Conservation (phyloP, 805 yeast species). For the Lipomyces chichibuensis region DNA sequence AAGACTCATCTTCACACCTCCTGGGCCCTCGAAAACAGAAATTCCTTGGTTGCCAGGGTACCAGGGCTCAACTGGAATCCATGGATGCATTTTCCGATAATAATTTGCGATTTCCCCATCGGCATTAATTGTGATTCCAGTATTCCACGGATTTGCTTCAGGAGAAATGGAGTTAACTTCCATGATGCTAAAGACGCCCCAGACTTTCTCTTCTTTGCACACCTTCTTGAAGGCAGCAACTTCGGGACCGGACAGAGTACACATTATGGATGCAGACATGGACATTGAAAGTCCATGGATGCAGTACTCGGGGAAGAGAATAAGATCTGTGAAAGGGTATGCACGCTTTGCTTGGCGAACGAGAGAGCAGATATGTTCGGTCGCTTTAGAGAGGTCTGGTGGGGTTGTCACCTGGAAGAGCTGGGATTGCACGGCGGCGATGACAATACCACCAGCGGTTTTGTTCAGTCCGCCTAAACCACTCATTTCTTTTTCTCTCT, state of each 20-base stretch:
- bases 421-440: slow-evolving; percentile 12
- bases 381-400: neutral
- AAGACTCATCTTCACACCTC: slow-evolving; percentile 11
- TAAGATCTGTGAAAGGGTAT: slow-evolving; percentile 5
- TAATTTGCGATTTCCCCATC: slow-evolving; percentile 10
- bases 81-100: slow-evolving; percentile 12
- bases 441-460: slow-evolving; percentile 11
- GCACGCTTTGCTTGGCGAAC: slow-evolving; percentile 12
- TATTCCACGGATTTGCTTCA: slow-evolving; percentile 7
- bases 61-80: slow-evolving; percentile 12
- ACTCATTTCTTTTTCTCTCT: slow-evolving; percentile 3
- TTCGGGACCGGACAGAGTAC: slow-evolving; percentile 6
- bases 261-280: slow-evolving; percentile 7
- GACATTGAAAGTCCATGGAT: slow-evolving; percentile 10
- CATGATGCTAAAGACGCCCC: slow-evolving; percentile 13
- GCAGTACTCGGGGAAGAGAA: slow-evolving; percentile 11
- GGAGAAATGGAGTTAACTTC: slow-evolving; percentile 6
- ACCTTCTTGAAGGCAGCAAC: slow-evolving; percentile 10
- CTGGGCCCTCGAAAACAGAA: slow-evolving; percentile 9
- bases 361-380: slow-evolving; percentile 9
- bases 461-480: slow-evolving; percentile 11
- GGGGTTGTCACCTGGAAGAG: slow-evolving; percentile 5
- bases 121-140: slow-evolving; percentile 13
- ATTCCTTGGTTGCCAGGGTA: slow-evolving; percentile 11
- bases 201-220: slow-evolving; percentile 11